Evolutionary conservation across 2,329 filamentous ascomycete genomes (phyloP).

Genomic region (Monosporascus sp.): DNA sequence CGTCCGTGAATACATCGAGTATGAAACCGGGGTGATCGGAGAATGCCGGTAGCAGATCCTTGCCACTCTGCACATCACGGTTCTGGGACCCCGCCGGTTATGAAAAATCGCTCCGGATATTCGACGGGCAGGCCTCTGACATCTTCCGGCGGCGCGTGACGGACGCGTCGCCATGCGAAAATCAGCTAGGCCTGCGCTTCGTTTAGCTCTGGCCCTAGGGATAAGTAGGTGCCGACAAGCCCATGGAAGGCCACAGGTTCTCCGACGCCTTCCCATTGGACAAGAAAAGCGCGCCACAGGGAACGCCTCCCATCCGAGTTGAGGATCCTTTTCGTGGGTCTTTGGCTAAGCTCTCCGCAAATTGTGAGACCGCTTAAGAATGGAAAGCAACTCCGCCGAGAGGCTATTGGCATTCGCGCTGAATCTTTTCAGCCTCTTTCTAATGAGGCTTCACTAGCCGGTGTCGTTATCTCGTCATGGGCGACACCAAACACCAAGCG

Average conservation of each 20-base stretch:
- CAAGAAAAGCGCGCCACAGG: not conserved
- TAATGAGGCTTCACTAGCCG: too few relatives aligned
- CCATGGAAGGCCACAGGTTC: too few relatives aligned
- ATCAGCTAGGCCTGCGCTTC: not conserved
- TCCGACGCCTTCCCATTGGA: not conserved
- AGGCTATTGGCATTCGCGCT: too few relatives aligned
- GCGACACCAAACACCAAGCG: too few relatives aligned
- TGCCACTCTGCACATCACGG: not conserved
- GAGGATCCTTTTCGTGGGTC: too few relatives aligned
- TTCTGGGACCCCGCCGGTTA: not conserved
- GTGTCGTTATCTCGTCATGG: too few relatives aligned
- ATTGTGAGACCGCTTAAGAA: not conserved
- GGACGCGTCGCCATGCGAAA: not conserved
- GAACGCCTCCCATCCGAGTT: too few relatives aligned
- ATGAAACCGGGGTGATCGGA: not conserved
- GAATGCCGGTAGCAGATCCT: not conserved
- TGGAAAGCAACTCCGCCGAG: too few relatives aligned
- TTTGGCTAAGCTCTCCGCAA: not conserved
- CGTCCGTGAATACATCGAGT: not conserved
- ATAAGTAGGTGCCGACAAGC: too few relatives aligned
- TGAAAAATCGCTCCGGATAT: not conserved
- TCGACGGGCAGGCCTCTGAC: not conserved
- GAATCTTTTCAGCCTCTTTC: too few relatives aligned
- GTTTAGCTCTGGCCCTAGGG: too few relatives aligned
- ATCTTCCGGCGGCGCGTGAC: not conserved